Evolutionary conservation across 2,329 filamentous ascomycete genomes (phyloP).

Genomic region (Alternaria viburni): DNA sequence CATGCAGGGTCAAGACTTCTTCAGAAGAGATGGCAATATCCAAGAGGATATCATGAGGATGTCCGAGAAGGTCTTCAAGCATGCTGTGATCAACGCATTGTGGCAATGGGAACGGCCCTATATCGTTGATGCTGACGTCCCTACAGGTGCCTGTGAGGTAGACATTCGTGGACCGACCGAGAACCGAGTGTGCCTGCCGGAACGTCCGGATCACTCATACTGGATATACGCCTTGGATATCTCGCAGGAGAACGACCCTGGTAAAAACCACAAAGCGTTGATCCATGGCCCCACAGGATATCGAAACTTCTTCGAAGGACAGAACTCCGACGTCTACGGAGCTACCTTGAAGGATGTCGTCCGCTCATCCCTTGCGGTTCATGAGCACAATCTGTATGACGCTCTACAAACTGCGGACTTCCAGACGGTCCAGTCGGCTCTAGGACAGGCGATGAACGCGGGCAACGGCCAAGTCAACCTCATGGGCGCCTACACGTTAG

Average conservation of each 20-base stretch:
- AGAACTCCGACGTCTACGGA: slow-evolving; percentile 14
- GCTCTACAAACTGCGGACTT: background rate
- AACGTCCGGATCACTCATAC: background rate
- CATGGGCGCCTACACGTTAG: slow-evolving; percentile 8
- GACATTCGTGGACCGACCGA: background rate
- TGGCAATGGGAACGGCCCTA: background rate
- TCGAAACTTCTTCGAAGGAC: background rate
- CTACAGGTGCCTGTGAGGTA: background rate
- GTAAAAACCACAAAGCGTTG: background rate
- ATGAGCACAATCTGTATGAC: background rate
- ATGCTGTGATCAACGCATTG: background rate
- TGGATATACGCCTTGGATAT: background rate
- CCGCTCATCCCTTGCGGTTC: slow-evolving; percentile 5
- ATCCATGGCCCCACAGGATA: slow-evolving; percentile 5
- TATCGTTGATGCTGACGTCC: background rate
- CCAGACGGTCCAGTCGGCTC: background rate
- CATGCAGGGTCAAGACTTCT: background rate
- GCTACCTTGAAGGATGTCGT: slow-evolving; percentile 25
- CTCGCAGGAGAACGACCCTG: background rate
- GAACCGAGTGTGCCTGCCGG: background rate
- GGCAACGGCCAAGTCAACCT: background rate
- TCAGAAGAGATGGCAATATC: background rate
- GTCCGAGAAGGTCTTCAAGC: background rate
- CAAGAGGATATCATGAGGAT: background rate
- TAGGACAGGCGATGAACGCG: background rate